Conservation (phyloP, 140 eudicot species). For the Bidens hawaiensis region DNA sequence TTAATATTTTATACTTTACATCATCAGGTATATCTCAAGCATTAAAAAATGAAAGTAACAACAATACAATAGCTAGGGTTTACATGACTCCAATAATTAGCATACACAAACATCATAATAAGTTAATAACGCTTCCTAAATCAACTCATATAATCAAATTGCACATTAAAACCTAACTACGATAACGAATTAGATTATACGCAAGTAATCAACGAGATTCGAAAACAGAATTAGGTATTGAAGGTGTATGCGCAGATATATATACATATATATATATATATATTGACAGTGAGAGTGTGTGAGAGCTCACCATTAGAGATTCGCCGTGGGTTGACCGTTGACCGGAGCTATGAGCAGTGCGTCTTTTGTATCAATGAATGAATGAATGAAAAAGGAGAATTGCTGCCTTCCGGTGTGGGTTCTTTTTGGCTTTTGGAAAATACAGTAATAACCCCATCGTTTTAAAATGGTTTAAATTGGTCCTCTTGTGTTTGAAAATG, state of each 20-base stretch:
- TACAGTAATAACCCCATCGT: slow-evolving; percentile 4
- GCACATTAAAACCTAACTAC: no score
- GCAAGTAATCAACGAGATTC: no score
- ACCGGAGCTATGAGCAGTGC: slow-evolving; percentile 11
- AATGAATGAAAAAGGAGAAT: not conserved
- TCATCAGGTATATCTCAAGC: not conserved
- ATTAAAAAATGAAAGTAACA: slow-evolving; percentile 8
- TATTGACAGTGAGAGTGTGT: not conserved
- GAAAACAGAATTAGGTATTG: no score
- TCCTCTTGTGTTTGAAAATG: not conserved
- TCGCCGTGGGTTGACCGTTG: slow-evolving; percentile 24
- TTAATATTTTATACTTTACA: not conserved
- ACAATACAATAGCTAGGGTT: slow-evolving; percentile 22
- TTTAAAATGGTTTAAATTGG: not conserved
- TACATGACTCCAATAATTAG: not conserved
- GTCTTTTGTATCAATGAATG: no score
- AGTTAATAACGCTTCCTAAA: not conserved
- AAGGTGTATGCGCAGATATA: no score
- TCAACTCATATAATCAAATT: no score
- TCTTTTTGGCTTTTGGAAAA: no score
- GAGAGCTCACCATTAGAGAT: slow-evolving; percentile 34
- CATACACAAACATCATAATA: slow-evolving; percentile 6
- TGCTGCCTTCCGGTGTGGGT: no score
- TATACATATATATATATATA: no score
- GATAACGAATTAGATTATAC: no score